phyloP scores from a whole-genome alignment of 2,329 filamentous ascomycete genomes.

The Fusarium clavum region DNA sequence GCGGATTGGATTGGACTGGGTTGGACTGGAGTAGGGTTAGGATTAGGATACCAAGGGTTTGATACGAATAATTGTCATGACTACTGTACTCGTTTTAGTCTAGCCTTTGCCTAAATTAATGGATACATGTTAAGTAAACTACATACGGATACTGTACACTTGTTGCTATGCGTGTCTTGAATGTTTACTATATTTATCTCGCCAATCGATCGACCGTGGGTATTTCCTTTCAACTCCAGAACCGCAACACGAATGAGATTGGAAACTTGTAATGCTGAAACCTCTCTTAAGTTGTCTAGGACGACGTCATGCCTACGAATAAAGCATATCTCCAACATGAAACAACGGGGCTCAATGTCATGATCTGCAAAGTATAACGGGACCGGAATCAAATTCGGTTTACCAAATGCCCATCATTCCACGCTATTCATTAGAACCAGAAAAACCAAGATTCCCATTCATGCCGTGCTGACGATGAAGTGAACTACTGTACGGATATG shows the following conservation, averaged over 20 bases:
- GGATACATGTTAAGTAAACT: conserved; percentile 1
- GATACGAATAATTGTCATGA: conserved; percentile 6
- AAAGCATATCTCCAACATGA: conserved; percentile 16
- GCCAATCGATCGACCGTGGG: conserved; percentile 4
- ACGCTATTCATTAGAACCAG: background rate
- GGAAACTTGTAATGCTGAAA: conserved; percentile 1
- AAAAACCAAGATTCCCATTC: background rate
- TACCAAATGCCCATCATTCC: background rate
- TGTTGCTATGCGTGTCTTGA: background rate
- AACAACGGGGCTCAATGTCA: conserved; percentile 29
- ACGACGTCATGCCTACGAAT: conserved; percentile 36
- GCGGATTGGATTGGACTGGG: background rate
- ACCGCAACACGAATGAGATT: background rate
- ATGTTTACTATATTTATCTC: conserved; percentile 13
- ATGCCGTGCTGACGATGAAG: conserved; percentile 2
- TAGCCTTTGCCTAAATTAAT: conserved; percentile 13
- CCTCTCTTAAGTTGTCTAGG: background rate
- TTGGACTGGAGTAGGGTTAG: background rate
- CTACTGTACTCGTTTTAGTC: background rate
- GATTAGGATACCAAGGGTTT: conserved; percentile 3
- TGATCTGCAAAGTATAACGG: conserved; percentile 28
- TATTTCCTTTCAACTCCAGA: background rate
- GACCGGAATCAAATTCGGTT: conserved; percentile 8
- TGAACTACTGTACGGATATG: background rate
- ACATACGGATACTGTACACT: conserved; percentile 6